Conservation (phyloP, 257 asterid species). For the Anisodus acutangulus region DNA sequence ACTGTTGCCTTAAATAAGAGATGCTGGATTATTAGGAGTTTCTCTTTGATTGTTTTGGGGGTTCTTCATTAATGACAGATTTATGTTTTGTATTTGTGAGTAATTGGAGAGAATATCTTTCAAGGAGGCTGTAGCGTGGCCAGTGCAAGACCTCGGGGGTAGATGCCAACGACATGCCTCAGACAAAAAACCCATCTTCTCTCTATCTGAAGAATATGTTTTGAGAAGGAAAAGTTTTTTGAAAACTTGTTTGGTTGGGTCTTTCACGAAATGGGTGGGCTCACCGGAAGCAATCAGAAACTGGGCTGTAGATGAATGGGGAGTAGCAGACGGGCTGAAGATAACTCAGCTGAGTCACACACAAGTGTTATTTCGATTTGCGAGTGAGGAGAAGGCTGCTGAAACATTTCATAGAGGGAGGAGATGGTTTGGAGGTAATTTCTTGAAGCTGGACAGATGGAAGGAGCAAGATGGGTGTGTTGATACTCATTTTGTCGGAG, state of each 20-base stretch:
- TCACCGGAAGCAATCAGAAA: no score
- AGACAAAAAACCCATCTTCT: no score
- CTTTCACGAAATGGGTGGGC: no score
- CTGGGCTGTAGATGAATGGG: no score
- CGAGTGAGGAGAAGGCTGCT: background rate
- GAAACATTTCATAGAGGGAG: background rate
- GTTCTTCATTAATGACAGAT: background rate
- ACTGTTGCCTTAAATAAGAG: constrained; percentile 13
- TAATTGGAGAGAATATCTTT: background rate
- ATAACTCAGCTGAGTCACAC: no score
- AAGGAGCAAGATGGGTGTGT: background rate
- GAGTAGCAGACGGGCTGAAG: no score
- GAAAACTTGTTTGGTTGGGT: no score
- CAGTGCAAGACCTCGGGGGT: no score
- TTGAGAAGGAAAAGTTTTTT: no score
- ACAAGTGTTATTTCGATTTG: background rate
- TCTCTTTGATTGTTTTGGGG: background rate
- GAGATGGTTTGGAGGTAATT: background rate
- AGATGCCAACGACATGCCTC: no score
- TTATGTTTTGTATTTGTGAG: background rate
- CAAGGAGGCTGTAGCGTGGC: no score
- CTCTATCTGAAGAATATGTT: no score
- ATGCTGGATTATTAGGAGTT: background rate
- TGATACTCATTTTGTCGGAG: background rate
- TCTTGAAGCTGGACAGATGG: constrained; percentile 1